phyloP scores from a whole-genome alignment of 2,329 filamentous ascomycete species.

The Ceratocystis colombiana region DNA sequence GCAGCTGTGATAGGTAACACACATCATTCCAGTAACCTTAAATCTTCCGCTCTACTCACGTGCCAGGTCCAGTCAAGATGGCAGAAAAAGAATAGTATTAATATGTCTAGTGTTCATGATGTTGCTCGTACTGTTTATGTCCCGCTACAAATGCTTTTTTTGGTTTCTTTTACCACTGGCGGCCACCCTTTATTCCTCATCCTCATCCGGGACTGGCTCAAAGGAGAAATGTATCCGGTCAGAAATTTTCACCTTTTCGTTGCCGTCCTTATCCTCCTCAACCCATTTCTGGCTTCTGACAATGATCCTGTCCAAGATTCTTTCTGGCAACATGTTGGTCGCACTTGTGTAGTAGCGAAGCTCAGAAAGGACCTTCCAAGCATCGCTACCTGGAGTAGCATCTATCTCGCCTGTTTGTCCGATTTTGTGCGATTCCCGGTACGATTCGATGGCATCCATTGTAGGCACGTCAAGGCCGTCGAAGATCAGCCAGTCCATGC shows the following conservation, averaged over 20 bases:
- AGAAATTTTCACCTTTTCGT: neutral
- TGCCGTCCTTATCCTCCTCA: neutral
- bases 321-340: neutral
- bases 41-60: no score
- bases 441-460: neutral
- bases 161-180: no score
- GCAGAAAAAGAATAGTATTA: no score
- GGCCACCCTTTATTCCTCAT: no score
- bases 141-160: no score
- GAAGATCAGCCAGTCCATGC: neutral
- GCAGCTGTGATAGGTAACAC: no score
- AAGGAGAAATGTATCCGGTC: neutral
- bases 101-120: no score
- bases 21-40: no score
- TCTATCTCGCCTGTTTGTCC: neutral
- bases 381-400: neutral
- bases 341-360: neutral
- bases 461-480: neutral
- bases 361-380: neutral
- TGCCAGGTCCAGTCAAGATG: no score
- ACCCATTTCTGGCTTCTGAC: neutral
- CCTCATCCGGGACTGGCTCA: neutral
- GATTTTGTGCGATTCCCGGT: neutral
- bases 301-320: neutral
- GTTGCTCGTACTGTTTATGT: no score